These are phyloP conservation scores for Amylostereum areolatum DNA, from an alignment of 1,284 basidiomycete genomes.

Conservation along the genomic window DNA sequence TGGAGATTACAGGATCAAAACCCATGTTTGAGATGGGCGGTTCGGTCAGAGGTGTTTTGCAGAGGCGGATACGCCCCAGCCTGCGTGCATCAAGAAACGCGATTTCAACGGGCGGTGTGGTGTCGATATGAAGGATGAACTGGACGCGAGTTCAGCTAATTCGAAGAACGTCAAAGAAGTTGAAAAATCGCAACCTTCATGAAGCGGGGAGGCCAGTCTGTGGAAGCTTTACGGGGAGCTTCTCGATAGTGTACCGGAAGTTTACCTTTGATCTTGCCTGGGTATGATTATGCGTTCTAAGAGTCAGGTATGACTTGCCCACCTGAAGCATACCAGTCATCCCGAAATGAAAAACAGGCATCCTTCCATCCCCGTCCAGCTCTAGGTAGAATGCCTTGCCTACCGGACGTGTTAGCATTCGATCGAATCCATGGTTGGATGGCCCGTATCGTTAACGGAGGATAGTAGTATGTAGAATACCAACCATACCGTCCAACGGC, in stretches of 20 bases:
- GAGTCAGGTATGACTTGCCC: slow-evolving; percentile 4
- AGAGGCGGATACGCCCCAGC: slow-evolving; percentile 67
- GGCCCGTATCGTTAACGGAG: neutral
- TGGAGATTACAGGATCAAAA: slow-evolving; percentile 74
- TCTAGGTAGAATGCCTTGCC: slow-evolving; percentile 79
- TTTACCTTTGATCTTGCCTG: slow-evolving; percentile 53
- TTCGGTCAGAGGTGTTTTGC: slow-evolving; percentile 51
- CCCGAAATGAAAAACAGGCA: slow-evolving; percentile 76
- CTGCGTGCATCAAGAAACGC: slow-evolving; percentile 69
- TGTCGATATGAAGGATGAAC: slow-evolving; percentile 53
- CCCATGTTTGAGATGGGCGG: slow-evolving; percentile 68
- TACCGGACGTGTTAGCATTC: slow-evolving; percentile 13
- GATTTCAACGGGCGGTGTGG: slow-evolving; percentile 33
- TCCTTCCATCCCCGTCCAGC: slow-evolving; percentile 54
- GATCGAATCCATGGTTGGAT: neutral
- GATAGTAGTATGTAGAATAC: neutral
- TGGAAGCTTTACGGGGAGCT: slow-evolving; percentile 40
- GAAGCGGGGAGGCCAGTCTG: slow-evolving; percentile 75
- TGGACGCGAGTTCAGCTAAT: slow-evolving; percentile 19
- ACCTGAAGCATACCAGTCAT: slow-evolving; percentile 84
- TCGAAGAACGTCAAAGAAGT: neutral
- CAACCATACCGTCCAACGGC: slow-evolving; percentile 61
- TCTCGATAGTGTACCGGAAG: slow-evolving; percentile 61
- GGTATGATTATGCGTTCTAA: neutral
- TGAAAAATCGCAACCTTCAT: slow-evolving; percentile 45